Evolutionary conservation across 1,284 basidiomycete species (phyloP), one percentile per base, ranked within the genome.

Genomic region (Lignosus rhinocerotis): DNA sequence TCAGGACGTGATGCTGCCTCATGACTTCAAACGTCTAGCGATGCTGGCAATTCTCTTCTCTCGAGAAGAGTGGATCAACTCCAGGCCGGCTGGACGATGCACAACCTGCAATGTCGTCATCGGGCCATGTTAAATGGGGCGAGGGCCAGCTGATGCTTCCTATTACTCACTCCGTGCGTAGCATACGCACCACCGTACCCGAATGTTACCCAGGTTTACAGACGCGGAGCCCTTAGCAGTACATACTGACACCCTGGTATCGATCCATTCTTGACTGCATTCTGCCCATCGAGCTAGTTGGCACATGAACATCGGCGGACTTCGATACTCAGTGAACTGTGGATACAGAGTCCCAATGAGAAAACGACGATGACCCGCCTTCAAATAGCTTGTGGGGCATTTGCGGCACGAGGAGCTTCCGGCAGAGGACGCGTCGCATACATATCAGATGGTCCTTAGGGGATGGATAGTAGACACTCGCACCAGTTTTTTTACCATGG

Each of bases 341-440:
- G 34, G n/a, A 30, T 21, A 49, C 30, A 30, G 36, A 16, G 11
- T 10, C 16, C 54, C 58, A 46, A 56, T 42, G 54, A 46, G 46
- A 14, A 32, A 2, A 53, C 54, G 54, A 60, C 12, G 47, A 45
- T 53, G 53, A 47, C 16, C 58, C 58, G 58, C n/a, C 14, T 39
- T 39, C 36, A 6, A 39, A 39, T 39, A 6, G n/a, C 11, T n/a
- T 12, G n/a, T 14, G 9, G 6, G 34, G 14, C 34, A 3, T 36
- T 17, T 21, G 42, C 32, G 5, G 11, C 11, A 39, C 36, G 41
- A 34, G 8, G 25, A 41, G 38, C 33, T 51, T 50, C 16, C 25
- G 16, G 34, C 21, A 7, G 30, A 39, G 36, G 17, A 38, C 17
- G 21, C 14, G 11, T 19, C 14, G 30, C 21, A n/a, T 17, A 10